Base-by-base conservation (phyloP, 805 yeast genomes). In the Tetrapisispora taiwanensis region DNA sequence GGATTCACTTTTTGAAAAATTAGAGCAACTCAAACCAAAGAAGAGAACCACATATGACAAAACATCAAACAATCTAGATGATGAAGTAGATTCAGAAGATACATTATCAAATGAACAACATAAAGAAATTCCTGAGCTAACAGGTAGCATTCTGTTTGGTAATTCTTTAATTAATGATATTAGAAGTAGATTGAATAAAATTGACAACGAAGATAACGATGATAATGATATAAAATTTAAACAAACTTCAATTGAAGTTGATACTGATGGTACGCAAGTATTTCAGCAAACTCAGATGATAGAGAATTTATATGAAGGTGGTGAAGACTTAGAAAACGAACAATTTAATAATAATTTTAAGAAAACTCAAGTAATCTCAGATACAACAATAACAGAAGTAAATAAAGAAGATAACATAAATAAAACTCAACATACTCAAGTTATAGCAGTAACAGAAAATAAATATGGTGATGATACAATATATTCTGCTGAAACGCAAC, bases 31-130 rank as follows among this genome's bases (percentile, higher is more conserved):
- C 17, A 53, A 42, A 22, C 34, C 33, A 7, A 49, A 49, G 31
- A 56, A 47, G 42, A 51, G 54, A 39, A 57, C 57, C 3, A 55
- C 62, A 5, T 54, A 54, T 33, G 50, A 54, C 43, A 55, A 55
- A 46, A 41, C 45, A 6, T 9, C 48, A 7, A 49, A 44, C 27
- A 39, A 28, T 24, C 30, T 36, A 10, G 10, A 39, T 39, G 38
- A 46, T 35, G 47, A 48, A 20, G 39, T 40, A 24, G 42, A 47
- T 27, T 47, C 39, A 15, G 40, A 36, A 15, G 40, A 34, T 17
- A 41, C 18, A 4, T 27, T 28, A 12, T n/a, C 15, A 18, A 37
- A 28, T 37, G 28, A 30, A 7, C 12, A 8, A 27, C 3, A 28
- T 2, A 36, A 37, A 14, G 40, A 41, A 6, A 22, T 28, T 36